Evolutionary conservation across 768 basidiomycete genomes (phyloP), one percentile per base, ranked within the genome.

Genomic region (Macrolepiota albuminosa): DNA sequence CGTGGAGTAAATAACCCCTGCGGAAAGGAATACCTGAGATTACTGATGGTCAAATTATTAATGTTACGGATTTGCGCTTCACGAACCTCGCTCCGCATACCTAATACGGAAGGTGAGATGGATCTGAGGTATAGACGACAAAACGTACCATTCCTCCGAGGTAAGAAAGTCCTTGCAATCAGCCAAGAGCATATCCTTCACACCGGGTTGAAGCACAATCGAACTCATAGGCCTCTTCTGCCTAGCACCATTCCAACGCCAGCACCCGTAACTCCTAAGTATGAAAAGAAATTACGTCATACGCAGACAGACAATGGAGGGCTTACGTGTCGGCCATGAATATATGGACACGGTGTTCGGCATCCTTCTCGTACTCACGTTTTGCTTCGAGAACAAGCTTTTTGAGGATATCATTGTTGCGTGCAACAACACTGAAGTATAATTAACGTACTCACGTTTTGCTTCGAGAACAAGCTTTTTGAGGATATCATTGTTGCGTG

Each of bases 171-270:
- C 91, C 67, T 83, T 90, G 78, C 91, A 93, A 71, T 95, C 92
- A 10, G 86, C 83, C 26, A 93, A 76, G 59, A 93, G 84, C 91
- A 94, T 94, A 69, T 94, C 93, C 68, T 93, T 93, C 9, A 93
- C 90, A 46, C 89, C 91, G 4, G 91, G 90, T 66, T 93, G 91
- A 11, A 94, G 80, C 14, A 94, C 91, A 61, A 95, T 93, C n/a
- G 91, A 93, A 67, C 88, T 90, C 87, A 95, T 88, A 0, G 93
- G 92, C 36, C 92, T 82, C 72, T 95, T 95, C 67, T 93, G 89
- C 52, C 91, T 81, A 6, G 91, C 89, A 46, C 91, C 92, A 65
- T 91, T 93, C 88, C 90, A 93, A 58, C 90, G 80, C 93, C 93
- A 95, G 67, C 86, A 85, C 1, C 81, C 82, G 66, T 88, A 88